Evolutionary conservation across 2,329 filamentous ascomycete genomes (phyloP).

Genomic region (Gnomoniopsis sp.): DNA sequence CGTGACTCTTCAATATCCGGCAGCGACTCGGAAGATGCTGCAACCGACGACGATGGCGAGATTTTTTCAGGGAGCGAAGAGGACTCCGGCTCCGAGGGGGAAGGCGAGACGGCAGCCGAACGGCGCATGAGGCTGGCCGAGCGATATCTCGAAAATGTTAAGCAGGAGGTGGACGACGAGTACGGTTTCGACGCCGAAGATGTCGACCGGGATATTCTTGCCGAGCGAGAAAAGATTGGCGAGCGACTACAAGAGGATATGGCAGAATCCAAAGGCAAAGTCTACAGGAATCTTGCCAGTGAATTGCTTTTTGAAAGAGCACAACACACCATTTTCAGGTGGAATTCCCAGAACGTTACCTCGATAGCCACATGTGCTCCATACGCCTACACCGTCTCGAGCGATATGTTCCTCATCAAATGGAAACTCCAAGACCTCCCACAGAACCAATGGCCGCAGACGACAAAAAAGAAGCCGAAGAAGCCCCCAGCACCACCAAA

Average conservation of each 20-base stretch:
- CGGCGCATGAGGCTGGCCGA: slow-evolving; percentile 83
- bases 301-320: slow-evolving; percentile 68
- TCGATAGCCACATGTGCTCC: slow-evolving; percentile 75
- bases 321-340: slow-evolving; percentile 69
- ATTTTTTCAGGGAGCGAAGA: slow-evolving; percentile 39
- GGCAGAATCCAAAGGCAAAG: slow-evolving; percentile 82
- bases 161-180: slow-evolving; percentile 72
- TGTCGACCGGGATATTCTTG: slow-evolving; percentile 88
- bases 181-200: slow-evolving; percentile 90
- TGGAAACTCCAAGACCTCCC: slow-evolving; percentile 76
- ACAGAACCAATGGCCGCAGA: slow-evolving; percentile 56
- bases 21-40: slow-evolving; percentile 67
- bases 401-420: slow-evolving; percentile 80
- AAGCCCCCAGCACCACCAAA: slow-evolving; percentile 56
- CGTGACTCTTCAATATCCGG: slow-evolving; percentile 83
- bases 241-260: slow-evolving; percentile 89
- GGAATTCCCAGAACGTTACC: slow-evolving; percentile 74
- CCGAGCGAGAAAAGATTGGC: slow-evolving; percentile 85
- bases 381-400: slow-evolving; percentile 83
- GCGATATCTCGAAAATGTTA: slow-evolving; percentile 87
- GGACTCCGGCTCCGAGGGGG: slow-evolving; percentile 69
- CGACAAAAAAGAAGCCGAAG: slow-evolving; percentile 55
- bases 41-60: slow-evolving; percentile 27
- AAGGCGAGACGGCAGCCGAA: slow-evolving; percentile 85
- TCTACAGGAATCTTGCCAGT: slow-evolving; percentile 76